Percentiles rank a stretch among this genome's conserved stretches.
phyloP scores from a whole-genome alignment of 2,329 filamentous ascomycete genomes.

The Emydomyces testavorans region DNA sequence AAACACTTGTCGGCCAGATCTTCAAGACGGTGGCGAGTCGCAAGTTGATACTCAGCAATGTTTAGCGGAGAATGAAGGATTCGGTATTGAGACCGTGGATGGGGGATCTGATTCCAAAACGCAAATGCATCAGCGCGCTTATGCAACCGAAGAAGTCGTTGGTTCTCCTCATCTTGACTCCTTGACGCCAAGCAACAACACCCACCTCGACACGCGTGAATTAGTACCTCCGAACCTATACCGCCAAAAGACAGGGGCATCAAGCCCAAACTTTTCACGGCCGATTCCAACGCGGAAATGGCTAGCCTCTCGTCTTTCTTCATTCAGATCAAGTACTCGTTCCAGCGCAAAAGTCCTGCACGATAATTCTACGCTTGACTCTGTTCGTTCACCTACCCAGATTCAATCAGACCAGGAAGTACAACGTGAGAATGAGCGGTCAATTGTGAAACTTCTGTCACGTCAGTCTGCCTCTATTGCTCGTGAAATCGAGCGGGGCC shows the following conservation, averaged over 20 bases:
- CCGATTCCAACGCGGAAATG: conserved; percentile 11
- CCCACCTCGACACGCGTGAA: not conserved
- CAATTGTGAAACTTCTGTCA: not conserved
- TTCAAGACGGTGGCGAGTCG: not conserved
- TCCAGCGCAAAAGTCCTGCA: not conserved
- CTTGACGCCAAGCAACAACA: not conserved
- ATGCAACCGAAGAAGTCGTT: not conserved
- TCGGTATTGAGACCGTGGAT: not conserved
- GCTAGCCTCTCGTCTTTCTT: conserved; percentile 2
- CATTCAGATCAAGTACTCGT: conserved; percentile 4
- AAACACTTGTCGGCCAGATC: not conserved
- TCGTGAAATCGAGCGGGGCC: conserved; percentile 5
- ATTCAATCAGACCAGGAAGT: not conserved
- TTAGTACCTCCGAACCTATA: not conserved
- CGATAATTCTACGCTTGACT: not conserved
- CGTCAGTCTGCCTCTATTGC: conserved; percentile 1
- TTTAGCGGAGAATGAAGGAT: not conserved
- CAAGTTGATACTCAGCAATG: not conserved
- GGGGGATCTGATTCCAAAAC: not conserved
- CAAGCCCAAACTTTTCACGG: conserved; percentile 15
- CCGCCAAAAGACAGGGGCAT: conserved; percentile 1
- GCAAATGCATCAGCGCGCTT: not conserved
- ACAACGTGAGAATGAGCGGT: not conserved
- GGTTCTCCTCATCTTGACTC: not conserved
- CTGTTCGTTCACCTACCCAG: not conserved